phyloP scores from a whole-genome alignment of 2,329 filamentous ascomycete species.

The Xylogone sp. region DNA sequence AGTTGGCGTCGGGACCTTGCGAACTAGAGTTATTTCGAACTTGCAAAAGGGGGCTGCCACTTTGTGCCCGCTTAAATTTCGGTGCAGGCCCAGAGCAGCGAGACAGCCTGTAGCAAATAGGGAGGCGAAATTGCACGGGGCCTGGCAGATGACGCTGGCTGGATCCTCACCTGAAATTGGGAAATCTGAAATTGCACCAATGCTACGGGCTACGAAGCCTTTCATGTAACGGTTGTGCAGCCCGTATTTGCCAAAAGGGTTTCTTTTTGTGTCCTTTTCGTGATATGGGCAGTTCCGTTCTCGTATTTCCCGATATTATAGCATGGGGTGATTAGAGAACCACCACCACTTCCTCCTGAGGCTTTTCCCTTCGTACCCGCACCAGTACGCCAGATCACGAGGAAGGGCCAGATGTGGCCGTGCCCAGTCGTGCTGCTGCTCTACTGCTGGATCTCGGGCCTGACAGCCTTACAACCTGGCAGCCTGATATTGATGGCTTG shows the following conservation, averaged over 20 bases:
- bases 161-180: not conserved
- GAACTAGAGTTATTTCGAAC: not conserved
- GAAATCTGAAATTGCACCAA: not conserved
- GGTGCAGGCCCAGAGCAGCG: not conserved
- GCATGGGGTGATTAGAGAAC: not conserved
- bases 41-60: not conserved
- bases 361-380: no score
- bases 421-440: not conserved
- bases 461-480: not conserved
- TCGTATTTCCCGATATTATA: not conserved
- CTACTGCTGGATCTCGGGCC: not conserved
- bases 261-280: no score
- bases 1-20: not conserved
- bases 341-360: no score
- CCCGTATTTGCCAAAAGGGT: not conserved
- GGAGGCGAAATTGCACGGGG: not conserved
- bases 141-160: not conserved
- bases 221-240: not conserved
- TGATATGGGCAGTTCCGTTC: not conserved
- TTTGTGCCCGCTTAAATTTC: not conserved
- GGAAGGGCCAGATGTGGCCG: not conserved
- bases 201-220: not conserved
- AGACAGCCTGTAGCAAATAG: not conserved
- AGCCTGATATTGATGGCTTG: not conserved
- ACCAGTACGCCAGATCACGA: not conserved